These are phyloP conservation scores for Phytophthora palmivora DNA, from an alignment of 352 stramenopile species.

Conservation along the genomic window DNA sequence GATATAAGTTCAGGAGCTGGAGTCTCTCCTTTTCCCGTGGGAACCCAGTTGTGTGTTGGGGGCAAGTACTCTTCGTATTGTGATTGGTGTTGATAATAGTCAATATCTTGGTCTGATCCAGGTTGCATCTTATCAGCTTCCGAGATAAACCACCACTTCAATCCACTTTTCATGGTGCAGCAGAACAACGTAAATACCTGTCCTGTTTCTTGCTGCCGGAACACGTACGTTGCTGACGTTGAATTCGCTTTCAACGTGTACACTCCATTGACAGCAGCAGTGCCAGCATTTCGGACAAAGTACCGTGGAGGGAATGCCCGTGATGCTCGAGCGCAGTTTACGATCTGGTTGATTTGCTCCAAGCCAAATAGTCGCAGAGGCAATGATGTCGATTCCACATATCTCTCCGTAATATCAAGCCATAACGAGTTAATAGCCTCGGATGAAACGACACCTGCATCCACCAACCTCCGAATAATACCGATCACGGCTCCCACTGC, in stretches of 20 bases:
- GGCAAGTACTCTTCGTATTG: constrained; percentile 94
- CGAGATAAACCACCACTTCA: constrained; percentile 99
- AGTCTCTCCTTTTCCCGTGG: constrained; percentile 73
- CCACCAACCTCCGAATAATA: constrained; percentile 83
- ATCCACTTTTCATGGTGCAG: constrained; percentile 97
- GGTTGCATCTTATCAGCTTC: constrained; percentile 97
- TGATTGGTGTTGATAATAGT: constrained; percentile 99
- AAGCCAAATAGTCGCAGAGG: constrained; percentile 95
- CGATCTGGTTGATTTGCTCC: constrained; percentile 94
- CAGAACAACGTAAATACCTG: constrained; percentile 95
- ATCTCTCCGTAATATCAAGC: constrained; percentile 84
- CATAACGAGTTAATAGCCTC: constrained; percentile 77
- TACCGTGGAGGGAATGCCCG: constrained; percentile 89
- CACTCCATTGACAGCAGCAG: constrained; percentile 91
- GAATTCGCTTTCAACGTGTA: constrained; percentile 89
- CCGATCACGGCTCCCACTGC: constrained; percentile 79
- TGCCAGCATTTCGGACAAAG: constrained; percentile 91
- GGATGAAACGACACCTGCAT: constrained; percentile 58
- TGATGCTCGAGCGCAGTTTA: constrained; percentile 85
- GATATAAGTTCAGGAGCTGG: constrained; percentile 77
- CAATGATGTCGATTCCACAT: constrained; percentile 92
- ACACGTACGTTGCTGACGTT: constrained; percentile 77
- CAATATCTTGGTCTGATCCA: constrained; percentile 98
- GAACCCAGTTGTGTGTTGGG: constrained; percentile 90
- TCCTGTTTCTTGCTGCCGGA: constrained; percentile 70